Evolutionary conservation across 768 basidiomycete species (phyloP).

Genomic region (Tephrocybe rancida): DNA sequence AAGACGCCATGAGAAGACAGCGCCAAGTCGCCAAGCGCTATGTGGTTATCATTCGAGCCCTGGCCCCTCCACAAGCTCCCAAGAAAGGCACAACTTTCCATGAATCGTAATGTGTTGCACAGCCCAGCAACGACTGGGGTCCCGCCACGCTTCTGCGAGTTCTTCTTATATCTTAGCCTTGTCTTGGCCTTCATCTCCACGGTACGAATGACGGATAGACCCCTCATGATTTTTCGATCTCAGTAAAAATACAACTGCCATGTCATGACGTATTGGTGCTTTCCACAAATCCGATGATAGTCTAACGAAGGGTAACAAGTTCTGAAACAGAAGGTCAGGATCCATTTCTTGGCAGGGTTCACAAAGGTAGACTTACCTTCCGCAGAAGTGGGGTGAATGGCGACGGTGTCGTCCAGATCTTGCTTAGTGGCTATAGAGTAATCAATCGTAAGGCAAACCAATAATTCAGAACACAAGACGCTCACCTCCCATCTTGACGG

Average conservation of each 20-base stretch:
- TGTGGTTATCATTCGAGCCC: background rate
- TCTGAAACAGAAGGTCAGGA: slow-evolving; percentile 37
- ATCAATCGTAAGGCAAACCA: slow-evolving; percentile 3
- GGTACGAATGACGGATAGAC: background rate
- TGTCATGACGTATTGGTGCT: background rate
- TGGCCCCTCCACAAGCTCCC: background rate
- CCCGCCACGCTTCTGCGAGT: background rate
- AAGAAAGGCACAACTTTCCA: background rate
- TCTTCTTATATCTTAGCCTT: background rate
- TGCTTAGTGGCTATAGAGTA: slow-evolving; percentile 61
- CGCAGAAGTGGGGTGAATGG: slow-evolving; percentile 88
- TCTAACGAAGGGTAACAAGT: slow-evolving; percentile 47
- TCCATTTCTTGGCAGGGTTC: background rate
- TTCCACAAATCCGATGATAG: background rate
- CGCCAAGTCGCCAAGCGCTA: background rate
- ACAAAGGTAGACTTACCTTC: slow-evolving; percentile 61
- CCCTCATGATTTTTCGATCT: background rate
- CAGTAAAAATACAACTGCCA: slow-evolving; percentile 6
- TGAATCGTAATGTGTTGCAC: background rate
- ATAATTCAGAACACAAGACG: slow-evolving; percentile 6
- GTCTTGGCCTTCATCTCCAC: background rate
- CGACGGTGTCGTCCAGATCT: slow-evolving; percentile 87
- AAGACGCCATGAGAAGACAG: background rate
- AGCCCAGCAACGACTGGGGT: slow-evolving; percentile 8
- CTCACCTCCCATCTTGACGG: slow-evolving; percentile 89